Conservation (phyloP, 768 basidiomycete genomes). For the Hericium coralloides region DNA sequence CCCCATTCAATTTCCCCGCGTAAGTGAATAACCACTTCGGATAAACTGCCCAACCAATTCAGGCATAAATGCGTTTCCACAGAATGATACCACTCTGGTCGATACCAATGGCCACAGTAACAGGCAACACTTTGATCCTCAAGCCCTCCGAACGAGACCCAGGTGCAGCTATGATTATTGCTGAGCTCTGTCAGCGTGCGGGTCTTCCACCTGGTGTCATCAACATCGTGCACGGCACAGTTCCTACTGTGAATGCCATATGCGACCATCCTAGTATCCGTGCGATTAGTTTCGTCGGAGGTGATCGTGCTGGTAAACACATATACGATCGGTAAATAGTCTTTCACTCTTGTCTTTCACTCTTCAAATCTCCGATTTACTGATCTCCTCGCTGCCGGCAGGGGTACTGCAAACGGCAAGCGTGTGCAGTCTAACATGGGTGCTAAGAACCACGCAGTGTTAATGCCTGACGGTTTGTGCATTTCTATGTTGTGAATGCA, state of each 20-base stretch:
- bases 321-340: conserved; percentile 76
- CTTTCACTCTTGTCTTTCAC: too few species aligned
- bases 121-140: conserved; percentile 89
- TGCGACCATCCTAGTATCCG: conserved; percentile 88
- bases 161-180: conserved; percentile 96
- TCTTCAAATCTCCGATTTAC: conserved; percentile 6
- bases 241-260: conserved; percentile 86
- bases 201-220: conserved; percentile 83
- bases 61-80: not conserved
- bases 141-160: conserved; percentile 97
- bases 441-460: conserved; percentile 92
- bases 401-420: conserved; percentile 82
- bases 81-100: conserved; percentile 98
- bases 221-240: conserved; percentile 86
- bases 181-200: conserved; percentile 86
- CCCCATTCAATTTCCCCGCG: conserved; percentile 91
- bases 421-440: conserved; percentile 66
- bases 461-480: conserved; percentile 82
- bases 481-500: too few species aligned
- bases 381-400: conserved; percentile 18
- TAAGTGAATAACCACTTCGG: conserved; percentile 27
- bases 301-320: conserved; percentile 86
- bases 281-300: conserved; percentile 95
- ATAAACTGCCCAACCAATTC: not conserved
- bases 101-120: conserved; percentile 80